phyloP scores from a whole-genome alignment of 441 rosid species.

The Aleurites moluccanus region DNA sequence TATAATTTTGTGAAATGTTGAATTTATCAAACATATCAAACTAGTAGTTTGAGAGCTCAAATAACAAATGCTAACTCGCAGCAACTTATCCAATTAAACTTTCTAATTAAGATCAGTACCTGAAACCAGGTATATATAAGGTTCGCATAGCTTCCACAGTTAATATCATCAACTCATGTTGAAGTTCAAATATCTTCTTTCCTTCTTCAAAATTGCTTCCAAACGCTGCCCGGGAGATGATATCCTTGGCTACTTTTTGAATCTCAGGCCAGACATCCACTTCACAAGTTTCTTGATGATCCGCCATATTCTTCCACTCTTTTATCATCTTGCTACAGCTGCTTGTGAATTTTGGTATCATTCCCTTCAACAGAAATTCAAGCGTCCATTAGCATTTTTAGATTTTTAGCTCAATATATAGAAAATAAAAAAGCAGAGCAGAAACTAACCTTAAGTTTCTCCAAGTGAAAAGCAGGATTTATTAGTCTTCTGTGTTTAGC shows the following conservation, averaged over 20 bases:
- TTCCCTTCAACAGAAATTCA: constrained; percentile 26
- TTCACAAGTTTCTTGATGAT: constrained; percentile 32
- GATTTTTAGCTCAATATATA: not conserved
- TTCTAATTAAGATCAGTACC: constrained; percentile 27
- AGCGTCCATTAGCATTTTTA: not conserved
- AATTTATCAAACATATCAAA: too few relatives aligned
- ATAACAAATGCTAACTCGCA: too few relatives aligned
- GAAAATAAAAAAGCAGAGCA: not conserved
- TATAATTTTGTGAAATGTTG: too few relatives aligned
- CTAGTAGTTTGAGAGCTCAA: too few relatives aligned
- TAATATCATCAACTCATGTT: constrained; percentile 32
- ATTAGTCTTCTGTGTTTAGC: constrained; percentile 40
- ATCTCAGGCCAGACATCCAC: constrained; percentile 54
- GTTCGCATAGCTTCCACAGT: constrained; percentile 42
- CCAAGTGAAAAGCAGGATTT: constrained; percentile 49
- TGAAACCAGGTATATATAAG: constrained; percentile 51
- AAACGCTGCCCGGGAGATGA: constrained; percentile 46
- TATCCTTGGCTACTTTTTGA: constrained; percentile 42
- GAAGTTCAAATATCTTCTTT: constrained; percentile 44
- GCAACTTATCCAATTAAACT: not conserved
- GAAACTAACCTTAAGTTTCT: constrained; percentile 43
- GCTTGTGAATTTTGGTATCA: constrained; percentile 34
- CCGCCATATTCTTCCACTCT: constrained; percentile 42
- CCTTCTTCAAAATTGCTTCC: constrained; percentile 55
- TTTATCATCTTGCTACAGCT: constrained; percentile 41